phyloP scores from a whole-genome alignment of 495 filamentous ascomycete genomes.

The Neurospora intermedia region DNA sequence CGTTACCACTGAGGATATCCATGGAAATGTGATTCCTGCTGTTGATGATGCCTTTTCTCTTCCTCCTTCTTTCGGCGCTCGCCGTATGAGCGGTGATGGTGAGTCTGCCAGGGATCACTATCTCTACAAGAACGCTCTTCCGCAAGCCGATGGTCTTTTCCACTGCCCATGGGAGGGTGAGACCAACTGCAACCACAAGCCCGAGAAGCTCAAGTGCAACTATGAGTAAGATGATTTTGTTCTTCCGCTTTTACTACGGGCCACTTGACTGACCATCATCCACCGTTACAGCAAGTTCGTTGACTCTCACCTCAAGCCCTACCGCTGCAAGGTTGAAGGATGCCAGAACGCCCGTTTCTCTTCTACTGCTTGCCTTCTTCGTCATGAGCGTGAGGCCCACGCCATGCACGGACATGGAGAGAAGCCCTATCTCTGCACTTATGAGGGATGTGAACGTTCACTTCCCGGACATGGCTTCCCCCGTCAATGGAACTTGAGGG shows the following conservation, averaged over 20 bases:
- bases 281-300: slow-evolving; percentile 66
- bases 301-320: slow-evolving; percentile 89
- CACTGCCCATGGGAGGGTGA: slow-evolving; percentile 80
- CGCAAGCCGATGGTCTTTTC: slow-evolving; percentile 64
- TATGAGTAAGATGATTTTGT: slow-evolving; percentile 62
- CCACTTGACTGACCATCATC: slow-evolving; percentile 21
- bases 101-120: slow-evolving; percentile 67
- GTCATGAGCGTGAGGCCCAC: slow-evolving; percentile 89
- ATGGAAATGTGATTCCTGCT: slow-evolving; percentile 24
- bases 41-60: slow-evolving; percentile 34
- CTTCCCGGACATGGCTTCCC: slow-evolving; percentile 76
- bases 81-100: slow-evolving; percentile 38
- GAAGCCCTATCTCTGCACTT: slow-evolving; percentile 78
- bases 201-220: slow-evolving; percentile 91
- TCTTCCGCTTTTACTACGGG: slow-evolving; percentile 5
- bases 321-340: slow-evolving; percentile 71
- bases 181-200: slow-evolving; percentile 67
- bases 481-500: slow-evolving; percentile 82
- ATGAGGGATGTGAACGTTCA: slow-evolving; percentile 73
- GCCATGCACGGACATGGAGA: slow-evolving; percentile 90
- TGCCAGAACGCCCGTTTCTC: slow-evolving; percentile 79
- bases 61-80: slow-evolving; percentile 30
- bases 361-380: slow-evolving; percentile 87
- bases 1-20: slow-evolving; percentile 32
- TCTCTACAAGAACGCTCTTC: slow-evolving; percentile 61